Conservation (phyloP, 305 asterid species). For the Plantago coronopus region DNA sequence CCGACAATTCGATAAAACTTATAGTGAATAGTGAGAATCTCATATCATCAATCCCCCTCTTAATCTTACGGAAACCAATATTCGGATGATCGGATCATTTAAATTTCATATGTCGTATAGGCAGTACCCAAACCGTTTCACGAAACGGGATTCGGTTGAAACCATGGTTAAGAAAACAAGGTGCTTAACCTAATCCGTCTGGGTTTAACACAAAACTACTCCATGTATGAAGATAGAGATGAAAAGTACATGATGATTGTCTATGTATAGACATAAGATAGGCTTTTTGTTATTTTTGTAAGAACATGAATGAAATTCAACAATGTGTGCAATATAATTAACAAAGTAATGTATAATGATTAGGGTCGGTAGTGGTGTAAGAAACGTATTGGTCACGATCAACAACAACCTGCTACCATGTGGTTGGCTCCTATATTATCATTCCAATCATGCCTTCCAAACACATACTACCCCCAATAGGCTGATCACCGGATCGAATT, state of each 20-base stretch:
- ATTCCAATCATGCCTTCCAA: not conserved
- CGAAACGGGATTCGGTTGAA: too few species aligned
- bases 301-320: conserved; percentile 12
- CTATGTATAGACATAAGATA: conserved; percentile 8
- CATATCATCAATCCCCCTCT: too few species aligned
- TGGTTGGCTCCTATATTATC: conserved; percentile 14
- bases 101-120: too few species aligned
- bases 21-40: too few species aligned
- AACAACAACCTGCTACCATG: conserved; percentile 22
- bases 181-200: not conserved
- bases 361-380: conserved; percentile 61
- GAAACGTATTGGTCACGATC: conserved; percentile 50
- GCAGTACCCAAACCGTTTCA: too few species aligned
- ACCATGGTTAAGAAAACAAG: too few species aligned
- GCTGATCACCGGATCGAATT: too few species aligned
- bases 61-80: too few species aligned
- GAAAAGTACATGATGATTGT: conserved; percentile 28
- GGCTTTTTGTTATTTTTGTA: not conserved
- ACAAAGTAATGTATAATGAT: conserved; percentile 35
- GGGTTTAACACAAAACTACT: conserved; percentile 8
- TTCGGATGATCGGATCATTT: too few species aligned
- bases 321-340: conserved; percentile 4
- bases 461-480: too few species aligned
- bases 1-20: too few species aligned
- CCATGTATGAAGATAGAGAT: conserved; percentile 9